Conservation (phyloP, 768 basidiomycete species). For the Boletus rubescentipes region DNA sequence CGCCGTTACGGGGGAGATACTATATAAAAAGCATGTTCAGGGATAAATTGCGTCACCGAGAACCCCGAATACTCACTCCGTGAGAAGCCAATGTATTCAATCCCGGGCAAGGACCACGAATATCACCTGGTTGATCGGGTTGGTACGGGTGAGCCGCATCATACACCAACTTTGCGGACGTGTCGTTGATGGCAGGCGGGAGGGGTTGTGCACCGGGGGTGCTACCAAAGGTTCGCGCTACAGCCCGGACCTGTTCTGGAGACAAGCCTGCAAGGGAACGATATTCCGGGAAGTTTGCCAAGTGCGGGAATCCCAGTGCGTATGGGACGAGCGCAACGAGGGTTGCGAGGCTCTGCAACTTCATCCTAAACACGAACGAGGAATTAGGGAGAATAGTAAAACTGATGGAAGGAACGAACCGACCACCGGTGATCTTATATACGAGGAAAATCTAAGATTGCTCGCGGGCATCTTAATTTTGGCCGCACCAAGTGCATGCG, state of each 20-base stretch:
- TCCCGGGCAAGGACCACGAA: conserved; percentile 28
- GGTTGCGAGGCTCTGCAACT: conserved; percentile 4
- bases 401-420: not conserved
- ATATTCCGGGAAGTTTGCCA: conserved; percentile 18
- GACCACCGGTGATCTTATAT: conserved; percentile 1
- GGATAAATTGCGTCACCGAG: not conserved
- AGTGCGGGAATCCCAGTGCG: conserved; percentile 10
- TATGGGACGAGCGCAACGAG: conserved; percentile 5
- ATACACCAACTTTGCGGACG: conserved; percentile 23
- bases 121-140: conserved; percentile 16
- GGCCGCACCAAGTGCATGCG: not conserved
- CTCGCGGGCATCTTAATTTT: not conserved
- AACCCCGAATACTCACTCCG: conserved; percentile 16
- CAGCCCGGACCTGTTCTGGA: conserved; percentile 11
- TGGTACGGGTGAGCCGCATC: conserved; percentile 19
- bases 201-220: conserved; percentile 25
- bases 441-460: not conserved
- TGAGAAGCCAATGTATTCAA: conserved; percentile 28
- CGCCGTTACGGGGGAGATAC: conserved; percentile 21
- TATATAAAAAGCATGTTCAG: not conserved
- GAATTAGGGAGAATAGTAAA: not conserved
- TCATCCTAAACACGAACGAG: not conserved
- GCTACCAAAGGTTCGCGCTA: conserved; percentile 13
- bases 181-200: conserved; percentile 23
- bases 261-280: conserved; percentile 25